These are phyloP conservation scores for Ascochyta viciae-villosae DNA, from an alignment of 2,329 filamentous ascomycete genomes.

Conservation along the genomic window DNA sequence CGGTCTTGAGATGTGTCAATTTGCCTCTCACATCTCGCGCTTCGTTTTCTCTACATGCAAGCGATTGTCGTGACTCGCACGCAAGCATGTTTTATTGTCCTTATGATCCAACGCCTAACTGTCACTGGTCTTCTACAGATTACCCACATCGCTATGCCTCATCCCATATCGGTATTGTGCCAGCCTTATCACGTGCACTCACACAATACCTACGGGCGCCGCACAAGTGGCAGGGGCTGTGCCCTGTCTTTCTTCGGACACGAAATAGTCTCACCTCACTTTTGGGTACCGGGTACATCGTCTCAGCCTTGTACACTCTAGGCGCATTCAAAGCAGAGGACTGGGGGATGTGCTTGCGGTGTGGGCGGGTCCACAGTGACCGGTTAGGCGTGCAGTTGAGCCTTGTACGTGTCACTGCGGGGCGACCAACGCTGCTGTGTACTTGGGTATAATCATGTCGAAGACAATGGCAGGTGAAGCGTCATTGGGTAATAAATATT, in stretches of 20 bases:
- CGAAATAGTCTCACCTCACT: background rate
- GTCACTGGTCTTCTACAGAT: too few relatives aligned
- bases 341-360: background rate
- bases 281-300: background rate
- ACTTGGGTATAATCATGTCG: too few relatives aligned
- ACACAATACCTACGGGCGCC: background rate
- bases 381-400: conserved; percentile 7
- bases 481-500: background rate
- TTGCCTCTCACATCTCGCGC: too few relatives aligned
- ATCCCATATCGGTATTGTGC: background rate
- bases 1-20: too few relatives aligned
- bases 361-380: conserved; percentile 10
- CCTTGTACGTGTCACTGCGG: background rate
- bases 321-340: background rate
- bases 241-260: background rate
- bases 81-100: too few relatives aligned
- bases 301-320: conserved; percentile 5
- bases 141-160: too few relatives aligned
- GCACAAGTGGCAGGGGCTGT: background rate
- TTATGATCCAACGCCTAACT: too few relatives aligned
- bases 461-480: too few relatives aligned
- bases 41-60: too few relatives aligned
- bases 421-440: background rate
- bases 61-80: too few relatives aligned
- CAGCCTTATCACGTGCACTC: background rate